These are phyloP conservation scores for Nemania sp. DNA, from an alignment of 2,329 filamentous ascomycete genomes.

Conservation along the genomic window DNA sequence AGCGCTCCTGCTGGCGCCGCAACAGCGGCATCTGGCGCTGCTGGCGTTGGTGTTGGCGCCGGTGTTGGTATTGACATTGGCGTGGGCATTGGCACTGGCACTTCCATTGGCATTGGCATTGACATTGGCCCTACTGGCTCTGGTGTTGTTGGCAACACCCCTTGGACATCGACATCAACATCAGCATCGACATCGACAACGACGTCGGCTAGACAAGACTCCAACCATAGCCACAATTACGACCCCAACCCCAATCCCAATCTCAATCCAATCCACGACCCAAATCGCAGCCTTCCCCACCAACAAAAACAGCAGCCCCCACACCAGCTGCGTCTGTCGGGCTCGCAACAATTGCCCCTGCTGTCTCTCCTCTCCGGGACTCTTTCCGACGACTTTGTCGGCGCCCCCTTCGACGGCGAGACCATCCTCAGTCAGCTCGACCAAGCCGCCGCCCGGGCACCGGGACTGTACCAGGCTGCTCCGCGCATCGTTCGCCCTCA, in stretches of 20 bases:
- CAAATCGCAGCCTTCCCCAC: not conserved
- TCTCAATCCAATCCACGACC: not conserved
- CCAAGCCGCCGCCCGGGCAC: slow-evolving; percentile 50
- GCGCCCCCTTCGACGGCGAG: slow-evolving; percentile 67
- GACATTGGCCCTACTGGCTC: not conserved
- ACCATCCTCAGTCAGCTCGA: slow-evolving; percentile 64
- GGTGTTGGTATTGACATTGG: slow-evolving; percentile 23
- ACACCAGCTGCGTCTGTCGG: slow-evolving; percentile 40
- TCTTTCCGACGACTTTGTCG: slow-evolving; percentile 65
- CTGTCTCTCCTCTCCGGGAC: slow-evolving; percentile 50
- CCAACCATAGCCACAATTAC: slow-evolving; percentile 1
- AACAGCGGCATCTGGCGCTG: slow-evolving; percentile 23
- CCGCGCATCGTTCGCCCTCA: slow-evolving; percentile 39
- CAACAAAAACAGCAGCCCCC: slow-evolving; percentile 12
- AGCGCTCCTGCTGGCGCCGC: slow-evolving; percentile 28
- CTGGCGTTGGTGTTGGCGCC: slow-evolving; percentile 22
- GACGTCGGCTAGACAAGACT: not conserved
- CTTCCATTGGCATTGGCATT: slow-evolving; percentile 20
- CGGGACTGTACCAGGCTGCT: slow-evolving; percentile 42
- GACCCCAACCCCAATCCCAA: not conserved
- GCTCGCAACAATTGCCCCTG: slow-evolving; percentile 41
- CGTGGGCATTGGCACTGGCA: slow-evolving; percentile 7
- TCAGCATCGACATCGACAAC: slow-evolving; percentile 5
- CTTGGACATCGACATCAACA: slow-evolving; percentile 28
- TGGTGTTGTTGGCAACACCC: slow-evolving; percentile 17